Conservation (phyloP, 2,329 filamentous ascomycete species). For the Periconia digitata region DNA sequence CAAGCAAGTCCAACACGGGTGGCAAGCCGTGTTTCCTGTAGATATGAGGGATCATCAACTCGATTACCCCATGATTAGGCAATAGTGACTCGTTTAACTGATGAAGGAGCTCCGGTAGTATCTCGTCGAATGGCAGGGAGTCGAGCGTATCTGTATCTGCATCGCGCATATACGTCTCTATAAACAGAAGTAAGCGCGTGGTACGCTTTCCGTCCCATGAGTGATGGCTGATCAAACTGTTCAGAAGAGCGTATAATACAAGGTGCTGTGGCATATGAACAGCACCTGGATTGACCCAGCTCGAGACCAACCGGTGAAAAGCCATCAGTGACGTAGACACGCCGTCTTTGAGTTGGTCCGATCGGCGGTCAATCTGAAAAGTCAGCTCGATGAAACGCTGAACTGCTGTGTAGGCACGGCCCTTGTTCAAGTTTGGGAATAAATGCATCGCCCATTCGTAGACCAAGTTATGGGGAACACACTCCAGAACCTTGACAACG, state of each 20-base stretch:
- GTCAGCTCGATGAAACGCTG: neutral
- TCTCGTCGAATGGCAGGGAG: slow-evolving; percentile 1
- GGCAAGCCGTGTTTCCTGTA: slow-evolving; percentile 9
- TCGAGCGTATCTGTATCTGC: slow-evolving; percentile 2
- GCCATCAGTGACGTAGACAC: slow-evolving; percentile 5
- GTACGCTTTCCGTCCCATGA: slow-evolving; percentile 1
- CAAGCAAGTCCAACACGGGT: slow-evolving; percentile 13
- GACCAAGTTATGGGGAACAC: slow-evolving; percentile 19
- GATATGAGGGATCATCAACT: slow-evolving; percentile 16
- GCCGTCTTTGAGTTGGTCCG: neutral
- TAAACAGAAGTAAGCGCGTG: neutral
- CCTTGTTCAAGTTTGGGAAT: too few species aligned
- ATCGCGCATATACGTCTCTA: slow-evolving; percentile 2
- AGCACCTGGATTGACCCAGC: neutral
- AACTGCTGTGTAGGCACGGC: too few species aligned
- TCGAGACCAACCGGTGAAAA: slow-evolving; percentile 1
- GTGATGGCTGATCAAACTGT: neutral
- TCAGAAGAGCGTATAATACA: slow-evolving; percentile 3
- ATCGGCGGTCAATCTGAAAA: slow-evolving; percentile 6
- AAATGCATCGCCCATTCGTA: too few species aligned
- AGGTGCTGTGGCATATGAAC: neutral
- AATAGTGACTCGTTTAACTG: slow-evolving; percentile 9
- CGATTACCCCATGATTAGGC: slow-evolving; percentile 17
- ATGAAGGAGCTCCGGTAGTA: slow-evolving; percentile 15
- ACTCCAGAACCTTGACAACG: neutral